Base-by-base conservation (phyloP, 805 yeast genomes). In the Pichia pseudocactophila region DNA sequence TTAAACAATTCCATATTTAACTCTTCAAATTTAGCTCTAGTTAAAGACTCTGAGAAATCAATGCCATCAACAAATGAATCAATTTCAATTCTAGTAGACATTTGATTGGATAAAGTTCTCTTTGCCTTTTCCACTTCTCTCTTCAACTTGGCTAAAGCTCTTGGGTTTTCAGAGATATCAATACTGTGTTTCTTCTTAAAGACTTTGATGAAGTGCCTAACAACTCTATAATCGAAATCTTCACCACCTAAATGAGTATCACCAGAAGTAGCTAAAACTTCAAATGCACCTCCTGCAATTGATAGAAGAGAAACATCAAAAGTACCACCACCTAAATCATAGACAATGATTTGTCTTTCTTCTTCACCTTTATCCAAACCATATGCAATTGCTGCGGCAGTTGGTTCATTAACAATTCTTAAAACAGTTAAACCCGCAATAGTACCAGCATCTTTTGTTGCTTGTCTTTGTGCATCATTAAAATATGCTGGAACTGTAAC, bases 101-200 rank as follows among this genome's bases (percentile, higher is more conserved):
- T 87, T 68, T 90, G 96, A 46, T 95, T 82, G 17, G 97, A 89
- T 61, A 90, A 74, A 34, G 95, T 80, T 73, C 98, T 83, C 79
- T 90, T 90, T 42, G 97, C 97, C 76, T 92, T 87, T 74, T 89
- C 97, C 63, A 88, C 95, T 65, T 90, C 97, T 63, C 96, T 84
- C 81, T 90, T 89, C 62, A 89, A 78, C 71, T 90, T 87, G 57
- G 95, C 85, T 58, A 89, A 68, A 34, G 97, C 89, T 71, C 88
- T 84, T 56, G 79, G 74, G 71, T 87, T 88, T 47, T 75, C 71
- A 52, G 85, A 65, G 50, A 90, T 71, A 65, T 92, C 97, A 58
- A 86, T 81, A 58, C 76, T 76, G 65, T 88, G 80, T 74, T 90
- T 90, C 80, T 92, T 85, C 78, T 89, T 87, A 74, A 88, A 88